Evolutionary conservation across 2,329 filamentous ascomycete species (phyloP).

Genomic region (Metarhizium sp.): DNA sequence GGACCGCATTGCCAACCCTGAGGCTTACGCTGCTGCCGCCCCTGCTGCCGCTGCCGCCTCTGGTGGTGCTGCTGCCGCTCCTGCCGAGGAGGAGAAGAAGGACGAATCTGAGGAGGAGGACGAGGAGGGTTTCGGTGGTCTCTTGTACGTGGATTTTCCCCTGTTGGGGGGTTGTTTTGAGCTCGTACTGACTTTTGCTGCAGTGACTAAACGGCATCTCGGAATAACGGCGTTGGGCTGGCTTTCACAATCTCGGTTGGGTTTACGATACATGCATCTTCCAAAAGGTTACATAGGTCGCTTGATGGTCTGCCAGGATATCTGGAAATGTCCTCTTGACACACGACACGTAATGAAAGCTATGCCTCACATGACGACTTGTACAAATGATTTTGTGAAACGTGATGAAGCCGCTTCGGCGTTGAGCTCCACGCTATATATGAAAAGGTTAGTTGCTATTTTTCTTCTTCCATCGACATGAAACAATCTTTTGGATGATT

Average conservation of each 20-base stretch:
- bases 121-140: constrained; percentile 66
- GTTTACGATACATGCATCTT: constrained; percentile 34
- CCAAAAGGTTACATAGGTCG: constrained; percentile 37
- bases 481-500: constrained; percentile 38
- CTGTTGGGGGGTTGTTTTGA: not conserved
- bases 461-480: constrained; percentile 7
- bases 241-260: constrained; percentile 33
- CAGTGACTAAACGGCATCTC: constrained; percentile 42
- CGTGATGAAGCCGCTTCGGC: not conserved
- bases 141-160: constrained; percentile 47
- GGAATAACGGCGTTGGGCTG: constrained; percentile 27
- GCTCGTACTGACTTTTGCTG: constrained; percentile 27
- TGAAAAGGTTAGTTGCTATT: constrained; percentile 34
- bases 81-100: constrained; percentile 54
- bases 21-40: constrained; percentile 81
- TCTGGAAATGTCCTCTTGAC: constrained; percentile 22
- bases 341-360: constrained; percentile 19
- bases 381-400: constrained; percentile 1
- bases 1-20: constrained; percentile 98
- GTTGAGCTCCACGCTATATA: not conserved
- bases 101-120: constrained; percentile 62
- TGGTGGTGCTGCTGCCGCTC: constrained; percentile 38
- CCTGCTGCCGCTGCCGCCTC: constrained; percentile 56
- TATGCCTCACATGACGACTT: constrained; percentile 7
- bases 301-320: constrained; percentile 32